Evolutionary conservation across 495 filamentous ascomycete genomes (phyloP).

Genomic region (Tuber magnatum): DNA sequence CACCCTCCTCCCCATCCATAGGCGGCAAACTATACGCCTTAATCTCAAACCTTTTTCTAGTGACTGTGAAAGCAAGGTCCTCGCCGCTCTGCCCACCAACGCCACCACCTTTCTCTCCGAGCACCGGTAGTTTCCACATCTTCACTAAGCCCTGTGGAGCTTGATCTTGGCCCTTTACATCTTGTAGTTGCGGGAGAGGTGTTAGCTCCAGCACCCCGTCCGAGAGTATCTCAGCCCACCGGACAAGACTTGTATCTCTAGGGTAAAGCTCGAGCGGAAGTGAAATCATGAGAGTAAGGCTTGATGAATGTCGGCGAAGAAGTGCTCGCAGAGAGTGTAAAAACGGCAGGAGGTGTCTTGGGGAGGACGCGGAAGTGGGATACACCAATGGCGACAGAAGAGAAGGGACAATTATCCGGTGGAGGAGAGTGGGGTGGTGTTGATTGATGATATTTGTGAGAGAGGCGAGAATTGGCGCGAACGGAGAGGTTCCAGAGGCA

Average conservation of each 20-base stretch:
- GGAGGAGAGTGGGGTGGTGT: constrained; percentile 55
- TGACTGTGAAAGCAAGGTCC: constrained; percentile 83
- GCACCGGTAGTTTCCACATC: constrained; percentile 71
- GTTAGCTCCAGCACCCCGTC: constrained; percentile 86
- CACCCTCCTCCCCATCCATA: constrained; percentile 64
- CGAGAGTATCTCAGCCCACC: constrained; percentile 79
- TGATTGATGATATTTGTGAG: constrained; percentile 54
- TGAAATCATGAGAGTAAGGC: constrained; percentile 68
- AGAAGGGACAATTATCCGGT: constrained; percentile 75
- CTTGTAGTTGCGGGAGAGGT: constrained; percentile 56
- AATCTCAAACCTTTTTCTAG: constrained; percentile 73
- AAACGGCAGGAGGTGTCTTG: constrained; percentile 71
- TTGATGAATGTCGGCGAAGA: constrained; percentile 56
- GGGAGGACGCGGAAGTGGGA: constrained; percentile 56
- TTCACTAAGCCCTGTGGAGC: constrained; percentile 78
- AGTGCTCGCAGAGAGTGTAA: constrained; percentile 71
- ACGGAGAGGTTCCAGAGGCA: background rate
- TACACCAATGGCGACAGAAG: constrained; percentile 80
- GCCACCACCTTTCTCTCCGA: constrained; percentile 78
- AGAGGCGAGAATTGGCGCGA: constrained; percentile 53
- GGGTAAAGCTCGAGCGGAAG: constrained; percentile 76
- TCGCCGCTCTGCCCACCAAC: constrained; percentile 62
- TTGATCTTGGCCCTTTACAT: constrained; percentile 49
- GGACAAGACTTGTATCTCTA: constrained; percentile 64
- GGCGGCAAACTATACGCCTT: constrained; percentile 86